Evolutionary conservation across 129 eudicot species (phyloP).

Genomic region (sunflower (Helianthus annuus)): DNA sequence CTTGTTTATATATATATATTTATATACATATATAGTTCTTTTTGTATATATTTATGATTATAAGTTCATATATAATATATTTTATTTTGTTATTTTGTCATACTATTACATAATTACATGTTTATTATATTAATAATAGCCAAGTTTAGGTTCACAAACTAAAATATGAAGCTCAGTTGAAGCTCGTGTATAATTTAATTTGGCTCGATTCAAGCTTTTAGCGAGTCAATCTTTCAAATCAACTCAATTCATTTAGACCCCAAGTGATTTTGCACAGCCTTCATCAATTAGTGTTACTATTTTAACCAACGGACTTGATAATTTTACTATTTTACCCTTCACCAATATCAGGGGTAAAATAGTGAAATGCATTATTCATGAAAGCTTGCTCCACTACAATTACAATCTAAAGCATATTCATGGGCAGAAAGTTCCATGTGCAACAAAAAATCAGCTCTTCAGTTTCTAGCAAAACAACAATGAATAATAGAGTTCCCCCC

Average conservation of each 20-base stretch:
- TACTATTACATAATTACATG: not conserved
- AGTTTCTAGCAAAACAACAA: not conserved
- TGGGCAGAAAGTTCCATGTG: not conserved
- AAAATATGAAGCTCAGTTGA: not conserved
- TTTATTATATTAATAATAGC: not conserved
- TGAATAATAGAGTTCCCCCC: not conserved
- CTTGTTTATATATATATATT: too few species aligned
- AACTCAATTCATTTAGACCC: too few species aligned
- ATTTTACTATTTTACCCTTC: not conserved
- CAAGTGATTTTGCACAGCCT: too few species aligned
- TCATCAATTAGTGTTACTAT: not conserved
- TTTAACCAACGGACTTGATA: not conserved
- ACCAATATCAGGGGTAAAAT: not conserved
- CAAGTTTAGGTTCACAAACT: not conserved
- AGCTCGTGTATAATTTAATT: not conserved
- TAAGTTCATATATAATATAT: not conserved
- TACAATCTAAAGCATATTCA: not conserved
- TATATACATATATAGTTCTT: too few species aligned
- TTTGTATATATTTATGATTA: too few species aligned
- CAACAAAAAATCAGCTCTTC: conserved; percentile 3
- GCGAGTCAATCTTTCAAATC: not conserved
- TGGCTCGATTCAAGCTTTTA: not conserved
- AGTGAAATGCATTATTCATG: not conserved
- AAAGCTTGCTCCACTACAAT: not conserved
- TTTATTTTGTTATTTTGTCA: not conserved